Evolutionary conservation across 1,284 basidiomycete species (phyloP).

Genomic region (Fistulina hepatica): DNA sequence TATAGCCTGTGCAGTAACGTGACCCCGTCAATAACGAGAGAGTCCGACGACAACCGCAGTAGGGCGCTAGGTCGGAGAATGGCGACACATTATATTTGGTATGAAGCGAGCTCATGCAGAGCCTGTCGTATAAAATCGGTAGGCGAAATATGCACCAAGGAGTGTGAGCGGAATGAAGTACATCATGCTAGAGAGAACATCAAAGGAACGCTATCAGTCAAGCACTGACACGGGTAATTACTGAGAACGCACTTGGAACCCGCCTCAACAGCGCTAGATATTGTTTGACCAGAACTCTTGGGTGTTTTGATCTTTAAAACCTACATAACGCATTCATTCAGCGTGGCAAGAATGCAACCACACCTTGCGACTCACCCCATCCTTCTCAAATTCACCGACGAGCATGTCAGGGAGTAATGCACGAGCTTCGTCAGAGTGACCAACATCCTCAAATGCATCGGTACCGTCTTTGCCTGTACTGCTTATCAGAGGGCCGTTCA

Average conservation of each 20-base stretch:
- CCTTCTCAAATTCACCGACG: slow-evolving; percentile 71
- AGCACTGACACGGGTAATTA: slow-evolving; percentile 2
- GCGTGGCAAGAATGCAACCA: background rate
- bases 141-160: slow-evolving; percentile 74
- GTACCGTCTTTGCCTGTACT: slow-evolving; percentile 80
- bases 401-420: slow-evolving; percentile 72
- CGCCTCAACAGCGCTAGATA: slow-evolving; percentile 42
- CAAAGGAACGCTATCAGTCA: slow-evolving; percentile 8
- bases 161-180: slow-evolving; percentile 70
- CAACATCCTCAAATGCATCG: slow-evolving; percentile 98
- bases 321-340: background rate
- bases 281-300: background rate
- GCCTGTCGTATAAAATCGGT: slow-evolving; percentile 55
- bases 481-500: slow-evolving; percentile 1
- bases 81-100: too few species aligned
- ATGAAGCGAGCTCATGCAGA: slow-evolving; percentile 25
- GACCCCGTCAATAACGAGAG: too few species aligned
- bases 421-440: slow-evolving; percentile 97
- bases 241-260: slow-evolving; percentile 52
- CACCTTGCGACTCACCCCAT: slow-evolving; percentile 37
- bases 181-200: slow-evolving; percentile 49
- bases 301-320: background rate
- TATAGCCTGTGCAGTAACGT: too few species aligned
- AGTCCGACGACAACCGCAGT: too few species aligned
- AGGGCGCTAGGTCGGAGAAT: too few species aligned